Evolutionary conservation across 129 eudicot species (phyloP).

Genomic region (sunflower (Helianthus annuus)): HanXRQr2.0-SUNRISE NC_035446.2:140981971-140982470

Average conservation of each 20-base stretch:
- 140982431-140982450: no score
- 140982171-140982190: constrained; percentile 26
- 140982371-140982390: no score
- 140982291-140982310: no score
- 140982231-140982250: constrained; percentile 35
- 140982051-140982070: constrained; percentile 25
- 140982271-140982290: constrained; percentile 15
- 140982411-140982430: no score
- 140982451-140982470: no score
- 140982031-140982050: constrained; percentile 30
- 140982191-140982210: constrained; percentile 28
- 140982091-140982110: constrained; percentile 21
- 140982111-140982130: constrained; percentile 20
- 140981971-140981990: constrained; percentile 3
- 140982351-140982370: no score
- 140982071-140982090: constrained; percentile 2
- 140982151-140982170: constrained; percentile 26
- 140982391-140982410: no score
- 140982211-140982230: constrained; percentile 38
- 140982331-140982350: not conserved
- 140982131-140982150: constrained; percentile 26
- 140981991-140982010: constrained; percentile 3
- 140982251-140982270: constrained; percentile 22
- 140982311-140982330: not conserved
- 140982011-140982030: constrained; percentile 24